Evolutionary conservation across 2,329 filamentous ascomycete species (phyloP).

Genomic region (Neobulgaria alba): DNA sequence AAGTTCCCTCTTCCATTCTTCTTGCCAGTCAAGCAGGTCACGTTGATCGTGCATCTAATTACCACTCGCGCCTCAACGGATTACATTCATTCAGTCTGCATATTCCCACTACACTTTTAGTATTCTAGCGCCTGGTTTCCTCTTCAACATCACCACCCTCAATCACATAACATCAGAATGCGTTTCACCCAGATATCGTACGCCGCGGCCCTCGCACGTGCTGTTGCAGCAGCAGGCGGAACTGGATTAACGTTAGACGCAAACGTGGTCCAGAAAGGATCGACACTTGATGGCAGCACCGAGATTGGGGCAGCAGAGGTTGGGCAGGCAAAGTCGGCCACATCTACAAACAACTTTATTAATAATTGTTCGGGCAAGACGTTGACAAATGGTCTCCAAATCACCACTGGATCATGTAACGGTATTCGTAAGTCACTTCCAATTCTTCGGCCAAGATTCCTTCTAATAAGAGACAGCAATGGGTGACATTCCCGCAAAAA

Average conservation of each 20-base stretch:
- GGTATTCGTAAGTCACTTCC: slow-evolving; percentile 25
- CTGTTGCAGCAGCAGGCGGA: slow-evolving; percentile 5
- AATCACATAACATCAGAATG: slow-evolving; percentile 18
- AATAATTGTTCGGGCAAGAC: slow-evolving; percentile 31
- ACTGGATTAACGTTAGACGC: slow-evolving; percentile 17
- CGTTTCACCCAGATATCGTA: slow-evolving; percentile 20
- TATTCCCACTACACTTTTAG: slow-evolving; percentile 11
- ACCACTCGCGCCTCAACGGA: slow-evolving; percentile 27
- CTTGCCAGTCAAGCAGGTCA: slow-evolving; percentile 31
- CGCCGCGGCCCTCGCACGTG: slow-evolving; percentile 18
- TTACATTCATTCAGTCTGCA: slow-evolving; percentile 22
- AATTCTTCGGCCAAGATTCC: background rate
- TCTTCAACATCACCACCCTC: background rate
- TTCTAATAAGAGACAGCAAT: slow-evolving; percentile 19
- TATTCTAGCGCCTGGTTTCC: slow-evolving; percentile 3
- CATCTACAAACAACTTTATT: slow-evolving; percentile 29
- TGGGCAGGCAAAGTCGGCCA: slow-evolving; percentile 22
- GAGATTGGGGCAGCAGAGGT: slow-evolving; percentile 19
- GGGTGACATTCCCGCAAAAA: slow-evolving; percentile 29
- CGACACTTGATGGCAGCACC: slow-evolving; percentile 20
- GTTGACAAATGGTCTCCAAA: slow-evolving; percentile 53
- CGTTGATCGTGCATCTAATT: slow-evolving; percentile 30
- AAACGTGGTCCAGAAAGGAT: slow-evolving; percentile 24
- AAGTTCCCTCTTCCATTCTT: slow-evolving; percentile 17
- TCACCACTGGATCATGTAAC: slow-evolving; percentile 52